A percentile compares a stretch with the other conserved stretches of the same genome.
Evolutionary conservation across 2,329 filamentous ascomycete genomes (phyloP).

Genomic region (Triangularia verruculosa): DNA sequence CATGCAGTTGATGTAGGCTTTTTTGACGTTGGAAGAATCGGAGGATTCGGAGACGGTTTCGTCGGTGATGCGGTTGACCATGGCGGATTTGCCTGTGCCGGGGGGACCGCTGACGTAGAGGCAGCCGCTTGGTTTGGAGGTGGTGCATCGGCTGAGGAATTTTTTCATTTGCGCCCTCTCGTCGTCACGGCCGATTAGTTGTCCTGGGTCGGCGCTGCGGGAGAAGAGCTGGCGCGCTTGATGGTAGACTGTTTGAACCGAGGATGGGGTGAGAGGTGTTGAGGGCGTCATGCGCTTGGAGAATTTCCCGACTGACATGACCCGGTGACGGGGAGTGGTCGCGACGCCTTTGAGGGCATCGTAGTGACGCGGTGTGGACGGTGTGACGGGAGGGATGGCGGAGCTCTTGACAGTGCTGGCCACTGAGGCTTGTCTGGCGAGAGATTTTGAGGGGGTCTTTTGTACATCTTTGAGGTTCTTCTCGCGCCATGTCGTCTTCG

Average conservation of each 20-base stretch:
- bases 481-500: constrained; percentile 27
- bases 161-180: constrained; percentile 60
- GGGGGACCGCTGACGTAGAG: constrained; percentile 94
- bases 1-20: constrained; percentile 92
- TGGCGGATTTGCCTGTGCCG: constrained; percentile 93
- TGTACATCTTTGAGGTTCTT: constrained; percentile 14
- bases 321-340: constrained; percentile 78
- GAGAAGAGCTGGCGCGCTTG: constrained; percentile 84
- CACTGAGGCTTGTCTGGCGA: constrained; percentile 19
- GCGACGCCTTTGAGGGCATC: constrained; percentile 67
- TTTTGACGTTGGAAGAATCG: constrained; percentile 52
- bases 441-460: constrained; percentile 22
- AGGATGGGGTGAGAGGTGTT: constrained; percentile 67
- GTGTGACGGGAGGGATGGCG: constrained; percentile 55
- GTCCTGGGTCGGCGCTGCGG: constrained; percentile 69
- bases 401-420: constrained; percentile 20
- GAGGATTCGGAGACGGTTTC: constrained; percentile 50
- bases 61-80: constrained; percentile 76
- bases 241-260: constrained; percentile 76
- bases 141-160: constrained; percentile 66
- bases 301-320: constrained; percentile 72
- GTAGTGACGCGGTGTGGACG: constrained; percentile 72
- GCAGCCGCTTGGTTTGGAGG: constrained; percentile 67
- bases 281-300: constrained; percentile 76
- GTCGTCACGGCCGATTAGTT: constrained; percentile 74